Base-by-base conservation (phyloP, 148 eudicot genomes). In the Chenopodium album region DNA sequence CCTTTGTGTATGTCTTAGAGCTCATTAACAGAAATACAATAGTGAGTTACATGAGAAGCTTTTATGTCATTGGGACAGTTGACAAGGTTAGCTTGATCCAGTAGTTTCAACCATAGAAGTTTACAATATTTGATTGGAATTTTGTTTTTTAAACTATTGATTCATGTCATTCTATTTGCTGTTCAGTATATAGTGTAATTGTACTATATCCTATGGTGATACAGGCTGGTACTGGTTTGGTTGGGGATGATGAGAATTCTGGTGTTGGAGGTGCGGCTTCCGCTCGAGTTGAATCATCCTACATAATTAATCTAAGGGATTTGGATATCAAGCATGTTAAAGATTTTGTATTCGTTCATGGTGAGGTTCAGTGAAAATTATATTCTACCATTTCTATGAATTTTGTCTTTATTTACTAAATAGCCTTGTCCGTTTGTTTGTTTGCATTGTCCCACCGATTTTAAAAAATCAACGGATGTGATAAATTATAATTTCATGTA, bases 271-370 rank as follows among this genome's bases (percentile, higher is more conserved):
- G 87, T 70, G 75, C 92, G 72, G 80, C 87, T 77, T 86, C 95
- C 76, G 92, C 98, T 80, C 94, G 92, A 65, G 81, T 95, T 82
- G 97, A 93, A 78, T 92, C 98, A 32, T 94, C 99, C 37, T 94
- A 94, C 89, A 81, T 91, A 60, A 87, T 94, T 66, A 87, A 85
- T 78, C 80, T 95, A 70, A 88, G 94, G 81, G 98, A 92, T 71
- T 87, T 94, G 87, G 98, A 92, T 68, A 86, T 94, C 88, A 95
- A 90, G 85, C 99, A 95, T 88, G 95, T 94, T 8, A 95, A 94
- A 84, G 99, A 95, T 86, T 95, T 91, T 85, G 86, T 89, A 83
- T 95, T 92, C 85, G 86, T 95, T 79, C 92, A 95, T 78, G 99
- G 99, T 95, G 82, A 89, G 96, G 63, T 76, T 76, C 63, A 64